Evolutionary conservation across 116 monocot genomes (phyloP).

Genomic region (Cymodocea nodosa): DNA sequence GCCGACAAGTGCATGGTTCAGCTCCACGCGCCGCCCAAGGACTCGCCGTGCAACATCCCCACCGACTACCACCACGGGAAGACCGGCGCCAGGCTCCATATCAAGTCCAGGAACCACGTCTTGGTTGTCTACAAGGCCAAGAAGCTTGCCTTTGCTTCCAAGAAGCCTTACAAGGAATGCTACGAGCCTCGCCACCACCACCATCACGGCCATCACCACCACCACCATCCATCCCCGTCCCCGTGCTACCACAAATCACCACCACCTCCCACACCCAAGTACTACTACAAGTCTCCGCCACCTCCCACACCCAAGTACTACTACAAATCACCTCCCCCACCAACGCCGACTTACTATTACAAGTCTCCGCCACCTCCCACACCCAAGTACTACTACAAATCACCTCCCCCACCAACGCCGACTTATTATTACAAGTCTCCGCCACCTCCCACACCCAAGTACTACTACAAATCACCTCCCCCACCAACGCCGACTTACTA

Average conservation of each 20-base stretch:
- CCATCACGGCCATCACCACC: not conserved
- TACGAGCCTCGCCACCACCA: not conserved
- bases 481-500: slow-evolving; percentile 6
- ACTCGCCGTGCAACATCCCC: slow-evolving; percentile 25
- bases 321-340: slow-evolving; percentile 20
- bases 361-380: slow-evolving; percentile 5
- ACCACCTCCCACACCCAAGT: slow-evolving; percentile 1
- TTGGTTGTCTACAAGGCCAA: slow-evolving; percentile 22
- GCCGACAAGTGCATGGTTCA: slow-evolving; percentile 15
- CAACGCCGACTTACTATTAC: slow-evolving; percentile 6
- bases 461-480: slow-evolving; percentile 1
- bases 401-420: no score
- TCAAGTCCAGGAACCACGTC: slow-evolving; percentile 12
- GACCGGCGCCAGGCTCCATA: slow-evolving; percentile 12
- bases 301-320: slow-evolving; percentile 8
- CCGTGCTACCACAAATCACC: slow-evolving; percentile 11
- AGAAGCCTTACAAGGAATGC: slow-evolving; percentile 28
- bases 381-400: slow-evolving; percentile 6
- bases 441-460: slow-evolving; percentile 15
- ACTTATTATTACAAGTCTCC: slow-evolving; percentile 17
- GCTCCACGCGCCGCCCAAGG: slow-evolving; percentile 24
- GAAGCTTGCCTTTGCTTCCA: slow-evolving; percentile 21
- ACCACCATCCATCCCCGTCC: not conserved
- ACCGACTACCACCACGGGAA: slow-evolving; percentile 18
- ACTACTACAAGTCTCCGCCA: slow-evolving; percentile 15